Evolutionary conservation across 257 asterid species (phyloP), one percentile per base, ranked within the genome.

Genomic region (Paraleonurus japonicus): DNA sequence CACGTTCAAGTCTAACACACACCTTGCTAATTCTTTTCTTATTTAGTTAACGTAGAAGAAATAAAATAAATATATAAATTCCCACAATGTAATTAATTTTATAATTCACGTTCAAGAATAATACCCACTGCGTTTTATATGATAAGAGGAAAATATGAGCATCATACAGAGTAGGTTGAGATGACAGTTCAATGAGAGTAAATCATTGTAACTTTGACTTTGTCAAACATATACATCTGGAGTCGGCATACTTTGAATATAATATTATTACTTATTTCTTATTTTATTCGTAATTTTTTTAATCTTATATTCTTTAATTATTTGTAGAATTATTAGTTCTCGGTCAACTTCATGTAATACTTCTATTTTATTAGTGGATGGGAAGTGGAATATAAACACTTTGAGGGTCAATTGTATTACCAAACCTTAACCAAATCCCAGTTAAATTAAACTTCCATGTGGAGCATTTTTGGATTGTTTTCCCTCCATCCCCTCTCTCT

Each of bases 401-500:
- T 19, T 12, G 37, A 32, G 67, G 65, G 74, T 59, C 81, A 70
- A 77, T 26, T 50, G 19, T 35, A 33, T 10, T 13, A 77, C 77
- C 77, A 70, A 76, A 69, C 76, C 76, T 76, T 53, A 53, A 76
- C 80, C 80, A 71, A 71, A 77, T 71, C 77, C 50, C 47, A 77
- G 51, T 71, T 71, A 65, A 65, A 45, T 15, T 45, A 45, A 4
- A 45, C 7, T 41, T 35, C 13, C 43, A 35, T 41, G n/a, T 12
- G 16, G 5, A 41, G 12, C 16, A 41, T 41, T 41, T 12, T 12
- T 41, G 48, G 48, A 11, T 41, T 41, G 2, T 41, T 12, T 16
- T 41, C 48, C 15, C 3, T 4, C 47, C 15, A 12, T 7, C 43
- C 43, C 0, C 6, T 5, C 10, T 26, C 28, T 26, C 1, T 26